Evolutionary conservation across 2,329 filamentous ascomycete species (phyloP).

Genomic region (Cytospora leucostoma): DNA sequence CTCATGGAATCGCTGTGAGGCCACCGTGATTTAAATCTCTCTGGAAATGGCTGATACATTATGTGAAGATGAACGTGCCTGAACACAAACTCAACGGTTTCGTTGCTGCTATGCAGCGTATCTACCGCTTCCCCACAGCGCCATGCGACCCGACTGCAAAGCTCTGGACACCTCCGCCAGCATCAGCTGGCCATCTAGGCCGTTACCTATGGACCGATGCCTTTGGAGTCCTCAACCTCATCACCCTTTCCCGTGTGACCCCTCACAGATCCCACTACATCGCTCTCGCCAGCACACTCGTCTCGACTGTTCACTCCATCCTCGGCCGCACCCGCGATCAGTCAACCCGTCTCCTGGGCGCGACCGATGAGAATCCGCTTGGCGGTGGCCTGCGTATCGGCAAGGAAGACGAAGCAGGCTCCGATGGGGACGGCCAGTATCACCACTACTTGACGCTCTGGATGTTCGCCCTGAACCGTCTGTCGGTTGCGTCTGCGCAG

Average conservation of each 20-base stretch:
- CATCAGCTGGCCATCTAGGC: conserved; percentile 56
- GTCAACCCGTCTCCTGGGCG: conserved; percentile 47
- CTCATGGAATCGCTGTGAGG: too few species aligned
- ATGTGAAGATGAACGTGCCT: too few species aligned
- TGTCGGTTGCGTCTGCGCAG: conserved; percentile 50
- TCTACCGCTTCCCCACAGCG: conserved; percentile 40
- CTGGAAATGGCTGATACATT: too few species aligned
- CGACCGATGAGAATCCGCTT: conserved; percentile 53
- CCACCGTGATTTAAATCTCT: too few species aligned
- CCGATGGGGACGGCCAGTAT: conserved; percentile 61
- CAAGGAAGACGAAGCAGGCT: conserved; percentile 50
- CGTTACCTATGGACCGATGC: conserved; percentile 64
- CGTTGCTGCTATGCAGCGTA: conserved; percentile 40
- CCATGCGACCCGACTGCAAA: conserved; percentile 29
- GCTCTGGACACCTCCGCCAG: conserved; percentile 51
- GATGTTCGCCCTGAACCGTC: conserved; percentile 63
- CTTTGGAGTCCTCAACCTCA: conserved; percentile 60
- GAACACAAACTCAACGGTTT: conserved; percentile 33
- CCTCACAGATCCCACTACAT: conserved; percentile 44
- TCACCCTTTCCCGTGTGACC: conserved; percentile 52
- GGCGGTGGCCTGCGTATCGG: conserved; percentile 60
- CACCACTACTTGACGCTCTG: conserved; percentile 63
- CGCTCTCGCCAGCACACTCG: conserved; percentile 49
- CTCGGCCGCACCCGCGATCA: conserved; percentile 56
- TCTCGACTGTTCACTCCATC: conserved; percentile 52